These are phyloP conservation scores for Punctularia strigosozonata DNA, from an alignment of 768 basidiomycete genomes.

Conservation along the genomic window DNA sequence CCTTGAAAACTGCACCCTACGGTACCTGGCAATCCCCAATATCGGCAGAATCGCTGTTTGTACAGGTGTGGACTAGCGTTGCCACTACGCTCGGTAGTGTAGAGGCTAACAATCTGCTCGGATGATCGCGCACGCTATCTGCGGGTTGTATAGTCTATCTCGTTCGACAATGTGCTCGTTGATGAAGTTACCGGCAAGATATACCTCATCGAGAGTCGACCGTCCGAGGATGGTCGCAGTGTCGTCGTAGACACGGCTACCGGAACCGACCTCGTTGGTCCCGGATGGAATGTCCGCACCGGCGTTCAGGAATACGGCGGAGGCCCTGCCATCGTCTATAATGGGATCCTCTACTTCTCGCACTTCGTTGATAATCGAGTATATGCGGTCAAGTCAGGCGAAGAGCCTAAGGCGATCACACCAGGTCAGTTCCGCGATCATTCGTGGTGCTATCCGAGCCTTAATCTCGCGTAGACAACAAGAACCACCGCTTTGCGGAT, in stretches of 20 bases:
- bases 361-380: constrained; percentile 40
- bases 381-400: constrained; percentile 27
- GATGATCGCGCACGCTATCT: neutral
- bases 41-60: constrained; percentile 6
- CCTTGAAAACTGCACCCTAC: too few relatives aligned
- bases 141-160: constrained; percentile 13
- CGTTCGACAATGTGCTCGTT: constrained; percentile 34
- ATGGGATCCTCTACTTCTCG: constrained; percentile 46
- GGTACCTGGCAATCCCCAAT: constrained; percentile 9
- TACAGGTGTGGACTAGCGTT: constrained; percentile 1
- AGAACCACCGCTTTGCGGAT: constrained; percentile 49
- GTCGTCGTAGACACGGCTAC: constrained; percentile 43
- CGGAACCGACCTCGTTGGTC: constrained; percentile 39
- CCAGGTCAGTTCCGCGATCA: constrained; percentile 33
- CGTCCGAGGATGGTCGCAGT: constrained; percentile 40
- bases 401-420: constrained; percentile 35
- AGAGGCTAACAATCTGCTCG: neutral
- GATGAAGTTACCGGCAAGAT: constrained; percentile 33
- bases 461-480: constrained; percentile 24
- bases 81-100: too few relatives aligned
- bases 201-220: constrained; percentile 50
- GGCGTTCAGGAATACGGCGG: constrained; percentile 69
- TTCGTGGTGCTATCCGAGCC: neutral
- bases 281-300: constrained; percentile 43
- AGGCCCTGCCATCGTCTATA: constrained; percentile 39